Base-by-base conservation (phyloP, 768 basidiomycete genomes). In the Tulasnella sp. region DNA sequence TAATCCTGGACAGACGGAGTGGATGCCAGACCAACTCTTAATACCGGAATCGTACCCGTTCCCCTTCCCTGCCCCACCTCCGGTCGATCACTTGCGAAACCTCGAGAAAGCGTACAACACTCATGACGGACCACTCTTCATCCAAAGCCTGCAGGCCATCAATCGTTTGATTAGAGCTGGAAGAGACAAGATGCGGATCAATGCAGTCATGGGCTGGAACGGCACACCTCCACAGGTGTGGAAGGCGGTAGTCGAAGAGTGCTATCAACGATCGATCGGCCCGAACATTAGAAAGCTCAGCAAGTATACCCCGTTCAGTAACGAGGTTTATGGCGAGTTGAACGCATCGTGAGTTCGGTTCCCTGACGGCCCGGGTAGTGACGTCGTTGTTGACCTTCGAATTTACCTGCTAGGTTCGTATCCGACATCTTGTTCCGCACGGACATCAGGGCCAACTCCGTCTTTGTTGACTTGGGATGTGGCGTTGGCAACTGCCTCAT, bases 221-320 rank as follows among this genome's bases (percentile, higher is more conserved):
- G 91, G 90, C 3, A 84, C 96, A 40, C 93, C 92, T 0, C 88
- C 91, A 73, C 88, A 90, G 46, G 90, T 96, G 2, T 87, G 93
- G 80, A 89, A 92, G 87, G 92, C 93, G 60, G 90, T 97, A 74
- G 89, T 94, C 77, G 96, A 96, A 69, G 96, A 98, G 87, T 94
- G 93, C 50, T 99, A 99, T 84, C 96, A 98, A 84, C 91, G 98
- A 40, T 91, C 92, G 24, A 96, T 98, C 1, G 97, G 97, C 7
- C 98, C 98, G 0, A 91, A 94, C 83, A 91, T 96, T n/a, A 90
- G 91, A 77, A 90, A 89, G 80, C 89, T 99, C 78, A 92, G 90
- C 84, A 90, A 92, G 83, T 97, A 98, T 85, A 91, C 83, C 91
- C 94, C 42, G 92, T 97, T 88, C 92, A 94, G 78, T 41, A 84